These are phyloP conservation scores for Musa acuminata DNA, from an alignment of 176 grass and related monocot species.

Conservation along the genomic window DNA sequence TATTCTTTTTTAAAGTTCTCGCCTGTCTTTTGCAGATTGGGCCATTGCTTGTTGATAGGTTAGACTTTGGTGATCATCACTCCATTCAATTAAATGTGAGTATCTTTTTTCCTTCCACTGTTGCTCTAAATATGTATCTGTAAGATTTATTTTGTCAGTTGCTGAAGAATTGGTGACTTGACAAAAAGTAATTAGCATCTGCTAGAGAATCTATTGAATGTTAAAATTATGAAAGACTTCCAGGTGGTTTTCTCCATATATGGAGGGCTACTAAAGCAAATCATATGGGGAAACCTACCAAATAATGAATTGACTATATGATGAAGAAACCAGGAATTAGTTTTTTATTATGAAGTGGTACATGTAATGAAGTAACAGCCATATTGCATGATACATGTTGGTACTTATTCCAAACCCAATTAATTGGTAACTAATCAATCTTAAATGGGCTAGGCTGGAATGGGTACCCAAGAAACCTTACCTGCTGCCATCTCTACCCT, in stretches of 20 bases:
- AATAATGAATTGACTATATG: background rate
- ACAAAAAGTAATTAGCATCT: background rate
- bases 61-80: slow-evolving; percentile 90
- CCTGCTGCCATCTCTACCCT: no score
- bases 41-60: slow-evolving; percentile 47
- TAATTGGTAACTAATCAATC: no score
- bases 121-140: background rate
- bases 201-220: background rate
- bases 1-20: background rate
- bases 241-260: background rate
- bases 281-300: background rate
- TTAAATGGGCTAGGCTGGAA: no score
- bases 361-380: background rate
- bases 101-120: slow-evolving; percentile 5
- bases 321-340: background rate
- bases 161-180: background rate
- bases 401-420: background rate
- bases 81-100: slow-evolving; percentile 54
- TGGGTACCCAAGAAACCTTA: no score
- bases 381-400: background rate
- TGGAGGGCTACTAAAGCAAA: background rate
- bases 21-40: slow-evolving; percentile 55
- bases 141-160: background rate
- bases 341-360: background rate
- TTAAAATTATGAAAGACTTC: background rate